phyloP scores from a whole-genome alignment of 441 rosid species.

The Melastoma candidum region DNA sequence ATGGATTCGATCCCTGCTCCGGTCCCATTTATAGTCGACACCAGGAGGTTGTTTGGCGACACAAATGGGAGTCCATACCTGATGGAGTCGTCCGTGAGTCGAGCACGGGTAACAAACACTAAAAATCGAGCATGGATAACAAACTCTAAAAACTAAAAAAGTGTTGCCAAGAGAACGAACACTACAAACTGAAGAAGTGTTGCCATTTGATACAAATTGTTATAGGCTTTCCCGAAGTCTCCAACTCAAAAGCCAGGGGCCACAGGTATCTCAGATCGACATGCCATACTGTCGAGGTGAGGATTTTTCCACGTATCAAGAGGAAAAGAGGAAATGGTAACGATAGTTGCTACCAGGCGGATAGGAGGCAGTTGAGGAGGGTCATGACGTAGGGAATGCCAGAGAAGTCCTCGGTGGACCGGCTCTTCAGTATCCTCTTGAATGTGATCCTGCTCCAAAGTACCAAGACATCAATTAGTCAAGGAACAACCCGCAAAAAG shows the following conservation, averaged over 20 bases:
- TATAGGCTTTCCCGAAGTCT: no score
- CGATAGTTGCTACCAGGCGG: constrained; percentile 58
- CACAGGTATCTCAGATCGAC: no score
- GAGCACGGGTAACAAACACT: background rate
- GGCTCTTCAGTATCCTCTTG: constrained; percentile 55
- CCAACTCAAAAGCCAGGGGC: no score
- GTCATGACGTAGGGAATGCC: constrained; percentile 94
- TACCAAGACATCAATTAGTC: background rate
- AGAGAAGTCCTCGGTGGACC: constrained; percentile 76
- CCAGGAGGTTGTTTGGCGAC: constrained; percentile 65
- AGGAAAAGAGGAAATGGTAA: background rate
- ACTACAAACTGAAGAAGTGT: no score
- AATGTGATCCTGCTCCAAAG: constrained; percentile 62
- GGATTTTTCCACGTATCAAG: background rate
- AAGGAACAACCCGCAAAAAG: no score
- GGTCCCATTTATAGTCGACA: constrained; percentile 71
- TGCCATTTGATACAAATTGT: no score
- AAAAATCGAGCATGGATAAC: no score
- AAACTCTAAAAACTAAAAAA: no score
- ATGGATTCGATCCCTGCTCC: constrained; percentile 58
- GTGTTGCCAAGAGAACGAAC: no score
- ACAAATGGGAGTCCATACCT: constrained; percentile 96
- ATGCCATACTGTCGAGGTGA: no score
- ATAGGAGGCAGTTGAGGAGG: constrained; percentile 84
- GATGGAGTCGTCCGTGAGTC: background rate